phyloP scores from a whole-genome alignment of 2,329 filamentous ascomycete genomes.

The Coleophoma eucalyptorum region DNA sequence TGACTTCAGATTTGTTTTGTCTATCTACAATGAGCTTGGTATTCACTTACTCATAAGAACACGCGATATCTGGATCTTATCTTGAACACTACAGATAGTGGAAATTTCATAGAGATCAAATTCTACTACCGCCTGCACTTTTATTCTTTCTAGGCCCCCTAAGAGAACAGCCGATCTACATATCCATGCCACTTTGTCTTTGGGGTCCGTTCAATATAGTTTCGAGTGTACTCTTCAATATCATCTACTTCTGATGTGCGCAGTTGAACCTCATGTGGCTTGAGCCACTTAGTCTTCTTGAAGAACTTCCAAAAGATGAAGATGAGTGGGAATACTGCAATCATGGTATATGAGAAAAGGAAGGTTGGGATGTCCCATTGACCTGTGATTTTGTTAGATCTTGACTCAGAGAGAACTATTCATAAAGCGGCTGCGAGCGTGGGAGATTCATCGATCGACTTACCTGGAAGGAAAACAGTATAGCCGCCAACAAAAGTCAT shows the following conservation, averaged over 20 bases:
- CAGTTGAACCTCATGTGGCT: constrained; percentile 51
- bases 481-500: constrained; percentile 62
- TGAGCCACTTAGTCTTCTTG: constrained; percentile 50
- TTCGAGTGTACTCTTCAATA: constrained; percentile 56
- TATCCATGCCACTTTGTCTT: constrained; percentile 18
- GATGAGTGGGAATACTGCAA: constrained; percentile 54
- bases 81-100: too few relatives aligned
- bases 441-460: background rate
- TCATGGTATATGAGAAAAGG: constrained; percentile 56
- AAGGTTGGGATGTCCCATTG: constrained; percentile 59
- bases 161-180: constrained; percentile 18
- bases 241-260: constrained; percentile 48
- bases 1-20: too few relatives aligned
- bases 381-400: background rate
- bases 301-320: constrained; percentile 58
- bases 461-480: constrained; percentile 51
- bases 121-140: too few relatives aligned
- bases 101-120: too few relatives aligned
- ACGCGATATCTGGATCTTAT: too few relatives aligned
- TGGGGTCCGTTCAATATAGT: constrained; percentile 36
- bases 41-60: too few relatives aligned
- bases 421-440: background rate
- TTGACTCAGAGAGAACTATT: background rate
- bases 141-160: background rate
- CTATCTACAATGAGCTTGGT: too few relatives aligned